Evolutionary conservation across 345 rosid species (phyloP).

Genomic region (Salix caprea): DNA sequence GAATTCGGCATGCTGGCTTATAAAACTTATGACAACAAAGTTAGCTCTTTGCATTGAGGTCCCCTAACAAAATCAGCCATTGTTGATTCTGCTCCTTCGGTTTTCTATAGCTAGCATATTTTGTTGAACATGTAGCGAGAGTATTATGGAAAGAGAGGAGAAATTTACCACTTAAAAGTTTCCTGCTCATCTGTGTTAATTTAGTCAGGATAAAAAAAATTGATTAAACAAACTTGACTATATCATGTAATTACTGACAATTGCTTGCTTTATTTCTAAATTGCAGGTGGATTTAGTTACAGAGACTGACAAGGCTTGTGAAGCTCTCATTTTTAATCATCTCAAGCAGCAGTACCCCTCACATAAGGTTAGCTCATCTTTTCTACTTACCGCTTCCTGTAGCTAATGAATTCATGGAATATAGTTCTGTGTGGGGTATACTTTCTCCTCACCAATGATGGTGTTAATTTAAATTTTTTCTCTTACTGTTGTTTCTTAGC

Average conservation of each 20-base stretch:
- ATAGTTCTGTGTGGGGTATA: not conserved
- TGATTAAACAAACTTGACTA: not conserved
- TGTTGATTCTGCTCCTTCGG: not conserved
- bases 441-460: not conserved
- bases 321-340: slow-evolving; percentile 78
- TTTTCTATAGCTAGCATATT: not conserved
- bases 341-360: slow-evolving; percentile 58
- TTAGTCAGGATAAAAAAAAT: not conserved
- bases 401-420: not conserved
- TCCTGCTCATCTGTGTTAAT: not conserved
- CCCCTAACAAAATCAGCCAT: not conserved
- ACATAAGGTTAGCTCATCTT: slow-evolving; percentile 52
- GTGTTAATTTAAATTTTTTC: not conserved
- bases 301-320: slow-evolving; percentile 96
- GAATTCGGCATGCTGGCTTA: not conserved
- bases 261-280: not conserved
- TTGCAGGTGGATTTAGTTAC: slow-evolving; percentile 92
- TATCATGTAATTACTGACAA: not conserved
- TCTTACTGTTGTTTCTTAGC: slow-evolving; percentile 34
- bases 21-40: not conserved
- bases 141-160: not conserved
- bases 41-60: not conserved
- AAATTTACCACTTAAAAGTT: not conserved
- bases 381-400: not conserved
- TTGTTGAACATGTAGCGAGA: not conserved